Percentiles rank a stretch among this genome's conserved stretches.
These are phyloP conservation scores for Poa annua DNA, from an alignment of 176 grass and related monocot species.

Conservation along the genomic window DNA sequence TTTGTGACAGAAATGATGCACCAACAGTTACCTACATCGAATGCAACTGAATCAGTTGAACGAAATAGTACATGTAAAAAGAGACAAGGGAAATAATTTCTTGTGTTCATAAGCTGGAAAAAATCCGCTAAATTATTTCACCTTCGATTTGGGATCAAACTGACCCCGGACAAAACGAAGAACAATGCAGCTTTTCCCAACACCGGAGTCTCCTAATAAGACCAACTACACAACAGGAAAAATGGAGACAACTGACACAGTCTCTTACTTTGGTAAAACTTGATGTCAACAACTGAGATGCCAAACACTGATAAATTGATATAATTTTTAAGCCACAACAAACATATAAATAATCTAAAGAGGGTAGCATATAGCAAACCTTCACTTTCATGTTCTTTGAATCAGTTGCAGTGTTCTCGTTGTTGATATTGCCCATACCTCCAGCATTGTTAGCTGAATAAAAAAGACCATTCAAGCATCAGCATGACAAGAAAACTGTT, in stretches of 20 bases:
- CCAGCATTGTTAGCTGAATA: slow-evolving; percentile 61
- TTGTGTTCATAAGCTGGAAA: slow-evolving; percentile 16
- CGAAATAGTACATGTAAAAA: neutral
- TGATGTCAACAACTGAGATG: slow-evolving; percentile 32
- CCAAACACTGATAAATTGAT: neutral
- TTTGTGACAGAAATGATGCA: slow-evolving; percentile 89
- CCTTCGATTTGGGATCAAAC: slow-evolving; percentile 87
- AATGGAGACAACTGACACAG: neutral
- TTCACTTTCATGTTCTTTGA: slow-evolving; percentile 76
- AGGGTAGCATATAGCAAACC: slow-evolving; percentile 43
- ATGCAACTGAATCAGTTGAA: slow-evolving; percentile 13
- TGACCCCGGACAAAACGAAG: slow-evolving; percentile 89
- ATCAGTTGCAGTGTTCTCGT: slow-evolving; percentile 50
- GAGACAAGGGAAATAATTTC: neutral
- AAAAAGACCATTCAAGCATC: neutral
- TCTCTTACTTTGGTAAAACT: slow-evolving; percentile 10
- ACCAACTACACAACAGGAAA: slow-evolving; percentile 60
- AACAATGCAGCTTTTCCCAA: slow-evolving; percentile 94
- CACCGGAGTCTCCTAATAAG: slow-evolving; percentile 80
- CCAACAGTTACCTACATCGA: slow-evolving; percentile 74
- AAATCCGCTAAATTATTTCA: slow-evolving; percentile 24
- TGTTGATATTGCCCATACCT: slow-evolving; percentile 52
- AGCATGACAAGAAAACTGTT: neutral
- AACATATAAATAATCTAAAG: neutral
- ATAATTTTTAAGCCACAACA: neutral